These are phyloP conservation scores for Claviceps monticola DNA, from an alignment of 2,329 filamentous ascomycete species.

Conservation along the genomic window DNA sequence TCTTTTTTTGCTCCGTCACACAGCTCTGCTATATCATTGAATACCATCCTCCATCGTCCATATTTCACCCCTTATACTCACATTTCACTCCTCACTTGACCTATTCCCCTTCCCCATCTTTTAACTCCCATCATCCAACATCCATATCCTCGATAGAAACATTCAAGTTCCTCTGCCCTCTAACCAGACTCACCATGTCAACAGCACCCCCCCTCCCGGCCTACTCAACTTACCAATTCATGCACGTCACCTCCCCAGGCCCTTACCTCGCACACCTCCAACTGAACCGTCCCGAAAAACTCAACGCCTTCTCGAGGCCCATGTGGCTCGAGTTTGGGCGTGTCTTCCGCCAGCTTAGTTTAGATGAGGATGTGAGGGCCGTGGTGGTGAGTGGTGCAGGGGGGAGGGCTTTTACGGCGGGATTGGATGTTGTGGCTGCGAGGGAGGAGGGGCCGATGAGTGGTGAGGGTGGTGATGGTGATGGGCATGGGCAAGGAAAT, in stretches of 20 bases:
- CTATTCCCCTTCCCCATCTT: background rate
- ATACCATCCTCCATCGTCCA: no score
- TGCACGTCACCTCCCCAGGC: constrained; percentile 57
- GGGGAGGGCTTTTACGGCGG: constrained; percentile 70
- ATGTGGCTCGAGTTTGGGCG: constrained; percentile 75
- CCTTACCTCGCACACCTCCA: constrained; percentile 78
- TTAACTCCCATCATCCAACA: background rate
- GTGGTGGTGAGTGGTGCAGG: constrained; percentile 73
- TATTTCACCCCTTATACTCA: no score
- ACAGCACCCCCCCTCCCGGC: constrained; percentile 11
- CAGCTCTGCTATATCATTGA: no score
- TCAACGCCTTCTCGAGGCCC: constrained; percentile 73
- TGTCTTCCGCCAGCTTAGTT: constrained; percentile 60
- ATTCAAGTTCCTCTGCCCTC: no score
- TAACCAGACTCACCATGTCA: no score
- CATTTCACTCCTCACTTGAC: no score
- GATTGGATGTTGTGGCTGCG: constrained; percentile 48
- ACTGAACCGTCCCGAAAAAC: constrained; percentile 73
- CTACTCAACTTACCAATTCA: constrained; percentile 46
- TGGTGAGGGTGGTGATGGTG: constrained; percentile 11
- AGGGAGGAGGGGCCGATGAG: constrained; percentile 21
- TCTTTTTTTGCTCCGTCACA: no score
- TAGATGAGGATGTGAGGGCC: constrained; percentile 57
- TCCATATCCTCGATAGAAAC: no score
- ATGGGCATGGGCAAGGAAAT: background rate